Conservation (phyloP, 73 alveolate species). For the Urostyla sp. region DNA sequence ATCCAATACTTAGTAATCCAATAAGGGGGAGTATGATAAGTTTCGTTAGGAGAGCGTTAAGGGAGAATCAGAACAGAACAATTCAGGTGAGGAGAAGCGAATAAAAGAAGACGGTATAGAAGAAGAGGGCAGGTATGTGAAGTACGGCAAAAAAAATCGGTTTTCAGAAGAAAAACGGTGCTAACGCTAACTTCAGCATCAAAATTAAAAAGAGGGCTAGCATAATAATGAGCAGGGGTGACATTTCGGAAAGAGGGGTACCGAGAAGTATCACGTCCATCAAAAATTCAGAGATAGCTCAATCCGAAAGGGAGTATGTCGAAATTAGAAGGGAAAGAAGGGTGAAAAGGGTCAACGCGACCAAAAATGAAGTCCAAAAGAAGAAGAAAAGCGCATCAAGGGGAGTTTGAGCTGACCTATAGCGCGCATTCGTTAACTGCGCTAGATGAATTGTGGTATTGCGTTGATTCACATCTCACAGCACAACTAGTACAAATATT, state of each 20-base stretch:
- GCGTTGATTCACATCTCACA: background rate
- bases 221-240: background rate
- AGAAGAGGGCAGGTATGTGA: background rate
- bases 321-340: background rate
- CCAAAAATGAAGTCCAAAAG: slow-evolving; percentile 6
- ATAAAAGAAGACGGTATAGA: slow-evolving; percentile 4
- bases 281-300: background rate
- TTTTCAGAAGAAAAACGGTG: slow-evolving; percentile 19
- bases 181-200: background rate
- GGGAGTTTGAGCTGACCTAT: no score
- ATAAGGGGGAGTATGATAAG: background rate
- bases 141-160: slow-evolving; percentile 11
- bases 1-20: background rate
- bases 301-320: background rate
- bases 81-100: no score
- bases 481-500: slow-evolving; percentile 3
- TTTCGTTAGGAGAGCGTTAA: background rate
- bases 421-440: no score
- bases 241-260: background rate
- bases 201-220: background rate
- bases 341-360: background rate
- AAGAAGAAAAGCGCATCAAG: background rate
- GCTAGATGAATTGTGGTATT: background rate
- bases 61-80: background rate
- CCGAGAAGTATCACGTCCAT: background rate